Evolutionary conservation across 2,329 filamentous ascomycete species (phyloP).

Genomic region (Clonostachys byssicola): DNA sequence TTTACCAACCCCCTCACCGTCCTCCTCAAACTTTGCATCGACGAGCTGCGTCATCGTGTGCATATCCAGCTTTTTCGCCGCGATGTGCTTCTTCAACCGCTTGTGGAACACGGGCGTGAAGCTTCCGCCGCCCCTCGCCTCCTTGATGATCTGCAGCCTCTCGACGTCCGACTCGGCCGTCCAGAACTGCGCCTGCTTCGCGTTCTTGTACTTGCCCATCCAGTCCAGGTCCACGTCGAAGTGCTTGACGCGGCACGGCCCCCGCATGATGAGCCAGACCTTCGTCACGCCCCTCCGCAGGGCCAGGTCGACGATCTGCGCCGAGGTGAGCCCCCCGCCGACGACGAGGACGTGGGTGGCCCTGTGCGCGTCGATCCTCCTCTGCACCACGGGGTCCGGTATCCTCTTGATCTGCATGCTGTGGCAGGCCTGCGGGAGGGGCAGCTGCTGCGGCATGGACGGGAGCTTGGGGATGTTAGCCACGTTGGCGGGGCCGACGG

Average conservation of each 20-base stretch:
- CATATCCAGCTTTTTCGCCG: conserved; percentile 46
- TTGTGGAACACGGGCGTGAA: conserved; percentile 67
- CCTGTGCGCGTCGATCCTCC: conserved; percentile 43
- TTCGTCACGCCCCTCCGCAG: conserved; percentile 61
- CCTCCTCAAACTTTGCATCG: conserved; percentile 36
- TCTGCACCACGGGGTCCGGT: conserved; percentile 45
- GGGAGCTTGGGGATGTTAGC: conserved; percentile 41
- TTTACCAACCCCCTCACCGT: conserved; percentile 18
- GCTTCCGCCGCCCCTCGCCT: conserved; percentile 71
- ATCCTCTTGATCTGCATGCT: conserved; percentile 59
- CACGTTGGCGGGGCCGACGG: conserved; percentile 63
- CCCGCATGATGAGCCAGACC: conserved; percentile 68
- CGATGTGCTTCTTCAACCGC: conserved; percentile 56
- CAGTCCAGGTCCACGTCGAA: conserved; percentile 75
- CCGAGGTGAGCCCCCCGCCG: conserved; percentile 72
- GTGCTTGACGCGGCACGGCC: conserved; percentile 58
- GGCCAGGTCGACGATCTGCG: conserved; percentile 66
- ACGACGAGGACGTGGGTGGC: conserved; percentile 66
- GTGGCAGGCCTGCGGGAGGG: conserved; percentile 49
- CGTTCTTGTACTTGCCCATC: conserved; percentile 80
- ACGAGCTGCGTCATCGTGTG: conserved; percentile 53
- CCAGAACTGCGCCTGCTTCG: conserved; percentile 74
- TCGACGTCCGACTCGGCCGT: conserved; percentile 68
- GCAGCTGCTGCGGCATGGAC: conserved; percentile 16
- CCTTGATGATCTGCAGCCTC: conserved; percentile 59